Evolutionary conservation across 805 yeast species (phyloP).

Genomic region (Metschnikowia amazonensis): DNA sequence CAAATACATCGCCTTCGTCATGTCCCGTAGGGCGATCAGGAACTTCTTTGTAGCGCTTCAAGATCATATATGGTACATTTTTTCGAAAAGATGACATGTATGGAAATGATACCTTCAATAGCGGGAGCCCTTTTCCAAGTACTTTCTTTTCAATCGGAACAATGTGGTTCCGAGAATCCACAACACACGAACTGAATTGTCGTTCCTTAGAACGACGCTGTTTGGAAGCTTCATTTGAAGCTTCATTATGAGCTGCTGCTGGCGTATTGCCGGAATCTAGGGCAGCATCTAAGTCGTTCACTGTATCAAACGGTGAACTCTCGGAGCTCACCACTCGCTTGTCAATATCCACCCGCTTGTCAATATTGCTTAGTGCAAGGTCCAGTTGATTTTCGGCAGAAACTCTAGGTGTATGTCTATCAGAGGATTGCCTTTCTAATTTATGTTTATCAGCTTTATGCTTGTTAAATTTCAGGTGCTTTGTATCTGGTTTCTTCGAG

Average conservation of each 20-base stretch:
- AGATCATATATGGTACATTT: slow-evolving; percentile 31
- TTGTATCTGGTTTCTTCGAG: neutral
- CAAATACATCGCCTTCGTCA: slow-evolving; percentile 26
- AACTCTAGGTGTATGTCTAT: neutral
- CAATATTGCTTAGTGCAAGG: neutral
- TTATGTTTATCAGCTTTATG: neutral
- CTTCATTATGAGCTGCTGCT: neutral
- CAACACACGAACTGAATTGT: slow-evolving; percentile 2
- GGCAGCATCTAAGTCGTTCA: neutral
- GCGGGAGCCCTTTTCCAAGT: slow-evolving; percentile 35
- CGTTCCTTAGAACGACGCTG: neutral
- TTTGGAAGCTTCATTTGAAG: neutral
- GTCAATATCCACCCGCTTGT: neutral
- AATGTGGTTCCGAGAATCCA: slow-evolving; percentile 31
- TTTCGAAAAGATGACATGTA: slow-evolving; percentile 35
- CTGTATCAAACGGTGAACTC: neutral
- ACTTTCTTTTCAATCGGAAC: slow-evolving; percentile 30
- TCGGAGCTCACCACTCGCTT: neutral
- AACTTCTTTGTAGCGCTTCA: slow-evolving; percentile 29
- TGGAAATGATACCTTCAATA: slow-evolving; percentile 34
- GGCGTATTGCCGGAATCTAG: neutral
- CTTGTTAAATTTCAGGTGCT: neutral
- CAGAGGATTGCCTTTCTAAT: neutral
- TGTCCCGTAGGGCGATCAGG: slow-evolving; percentile 23
- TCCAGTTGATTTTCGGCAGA: neutral